phyloP scores from a whole-genome alignment of 2,329 filamentous ascomycete species.

The Aspergillus cejpii region DNA sequence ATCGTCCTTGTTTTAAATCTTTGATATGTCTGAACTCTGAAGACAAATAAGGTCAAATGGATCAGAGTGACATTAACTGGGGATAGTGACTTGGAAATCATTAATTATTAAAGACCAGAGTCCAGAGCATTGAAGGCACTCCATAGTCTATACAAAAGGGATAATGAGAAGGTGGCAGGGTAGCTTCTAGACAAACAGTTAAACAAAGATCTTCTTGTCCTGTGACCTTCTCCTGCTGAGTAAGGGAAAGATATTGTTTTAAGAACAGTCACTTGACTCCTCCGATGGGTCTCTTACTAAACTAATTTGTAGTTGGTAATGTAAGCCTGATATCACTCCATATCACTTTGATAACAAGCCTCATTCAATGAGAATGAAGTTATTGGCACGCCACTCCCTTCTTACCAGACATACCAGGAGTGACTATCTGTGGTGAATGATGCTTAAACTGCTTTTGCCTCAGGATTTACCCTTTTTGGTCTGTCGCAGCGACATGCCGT shows the following conservation, averaged over 20 bases:
- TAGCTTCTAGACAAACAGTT: conserved; percentile 16
- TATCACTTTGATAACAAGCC: not conserved
- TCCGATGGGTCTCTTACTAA: conserved; percentile 10
- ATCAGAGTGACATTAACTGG: too few species aligned
- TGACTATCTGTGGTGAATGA: conserved; percentile 21
- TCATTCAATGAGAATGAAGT: conserved; percentile 15
- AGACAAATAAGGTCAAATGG: too few species aligned
- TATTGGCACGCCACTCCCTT: conserved; percentile 16
- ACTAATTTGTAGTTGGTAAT: conserved; percentile 16
- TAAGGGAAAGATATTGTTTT: conserved; percentile 6
- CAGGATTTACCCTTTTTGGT: conserved; percentile 16
- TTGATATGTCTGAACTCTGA: not conserved
- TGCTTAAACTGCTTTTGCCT: conserved; percentile 28
- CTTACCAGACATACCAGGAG: conserved; percentile 13
- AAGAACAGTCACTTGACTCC: conserved; percentile 18
- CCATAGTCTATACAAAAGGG: conserved; percentile 1
- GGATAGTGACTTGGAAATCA: too few species aligned
- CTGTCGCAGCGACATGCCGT: too few species aligned
- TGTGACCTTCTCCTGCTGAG: conserved; percentile 22
- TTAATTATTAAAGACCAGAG: too few species aligned
- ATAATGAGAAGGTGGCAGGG: conserved; percentile 10
- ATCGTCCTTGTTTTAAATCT: too few species aligned
- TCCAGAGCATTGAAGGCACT: conserved; percentile 4
- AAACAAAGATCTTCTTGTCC: conserved; percentile 20
- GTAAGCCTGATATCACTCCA: not conserved